Percentiles rank a stretch among this genome's conserved stretches.
These are phyloP conservation scores for Cicer arietinum DNA, from an alignment of 306 rosid species.

Conservation along the genomic window DNA sequence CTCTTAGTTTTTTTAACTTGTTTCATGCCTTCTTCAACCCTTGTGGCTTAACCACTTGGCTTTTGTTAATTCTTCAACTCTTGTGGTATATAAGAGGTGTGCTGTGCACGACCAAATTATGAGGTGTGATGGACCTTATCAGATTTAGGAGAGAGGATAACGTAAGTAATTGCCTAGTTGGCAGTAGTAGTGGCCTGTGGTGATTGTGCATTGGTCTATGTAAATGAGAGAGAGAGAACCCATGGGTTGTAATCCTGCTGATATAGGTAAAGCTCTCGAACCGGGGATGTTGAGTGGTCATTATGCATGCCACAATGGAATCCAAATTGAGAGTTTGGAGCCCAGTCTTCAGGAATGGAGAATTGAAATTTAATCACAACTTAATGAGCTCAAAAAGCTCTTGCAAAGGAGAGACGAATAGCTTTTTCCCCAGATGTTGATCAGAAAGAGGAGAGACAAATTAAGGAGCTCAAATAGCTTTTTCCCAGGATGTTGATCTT, in stretches of 20 bases:
- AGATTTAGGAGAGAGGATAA: background rate
- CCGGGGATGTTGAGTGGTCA: background rate
- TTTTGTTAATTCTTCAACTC: background rate
- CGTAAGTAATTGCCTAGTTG: background rate
- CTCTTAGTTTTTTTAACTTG: constrained; percentile 15
- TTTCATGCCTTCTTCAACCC: constrained; percentile 2
- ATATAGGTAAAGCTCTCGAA: background rate
- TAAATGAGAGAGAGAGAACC: background rate
- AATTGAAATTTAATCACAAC: background rate
- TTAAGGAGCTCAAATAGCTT: background rate
- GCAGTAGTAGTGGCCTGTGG: background rate
- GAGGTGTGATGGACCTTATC: background rate
- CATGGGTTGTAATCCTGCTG: too few species aligned
- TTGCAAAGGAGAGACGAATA: background rate
- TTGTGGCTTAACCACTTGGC: background rate
- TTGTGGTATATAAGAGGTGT: background rate
- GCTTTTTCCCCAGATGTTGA: too few species aligned
- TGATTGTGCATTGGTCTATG: background rate
- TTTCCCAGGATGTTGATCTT: background rate
- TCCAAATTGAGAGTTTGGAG: background rate
- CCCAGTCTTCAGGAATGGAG: background rate
- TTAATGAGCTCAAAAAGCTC: background rate
- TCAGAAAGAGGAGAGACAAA: background rate
- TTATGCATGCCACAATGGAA: background rate
- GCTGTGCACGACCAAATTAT: background rate